Evolutionary conservation across 805 yeast genomes (phyloP).

Genomic region (Saccharomyces jurei): DNA sequence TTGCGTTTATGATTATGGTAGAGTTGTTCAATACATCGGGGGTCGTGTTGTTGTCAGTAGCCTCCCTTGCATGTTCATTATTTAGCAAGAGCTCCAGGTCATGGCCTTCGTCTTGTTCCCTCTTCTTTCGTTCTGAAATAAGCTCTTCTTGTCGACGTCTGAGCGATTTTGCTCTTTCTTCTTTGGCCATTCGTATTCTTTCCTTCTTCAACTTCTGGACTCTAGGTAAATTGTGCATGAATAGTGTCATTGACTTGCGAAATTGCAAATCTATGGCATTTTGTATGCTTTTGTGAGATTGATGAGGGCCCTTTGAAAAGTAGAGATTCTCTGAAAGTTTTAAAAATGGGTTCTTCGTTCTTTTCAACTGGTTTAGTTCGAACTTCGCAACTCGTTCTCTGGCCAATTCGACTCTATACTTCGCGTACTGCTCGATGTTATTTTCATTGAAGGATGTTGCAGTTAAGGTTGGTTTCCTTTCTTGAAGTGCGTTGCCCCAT

Average conservation of each 20-base stretch:
- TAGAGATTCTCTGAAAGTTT: constrained; percentile 11
- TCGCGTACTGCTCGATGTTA: constrained; percentile 44
- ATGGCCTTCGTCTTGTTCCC: constrained; percentile 22
- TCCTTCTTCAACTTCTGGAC: constrained; percentile 14
- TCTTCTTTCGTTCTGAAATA: constrained; percentile 20
- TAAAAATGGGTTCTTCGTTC: constrained; percentile 24
- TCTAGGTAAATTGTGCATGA: constrained; percentile 11
- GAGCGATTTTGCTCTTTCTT: constrained; percentile 27
- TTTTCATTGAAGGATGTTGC: constrained; percentile 37
- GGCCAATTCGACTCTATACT: constrained; percentile 36
- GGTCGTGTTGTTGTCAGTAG: constrained; percentile 5
- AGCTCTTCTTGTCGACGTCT: neutral
- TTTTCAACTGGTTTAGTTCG: constrained; percentile 16
- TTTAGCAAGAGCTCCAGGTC: constrained; percentile 16
- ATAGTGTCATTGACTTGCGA: neutral
- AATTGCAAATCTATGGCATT: neutral
- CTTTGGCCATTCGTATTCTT: constrained; percentile 27
- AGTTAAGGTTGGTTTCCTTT: neutral
- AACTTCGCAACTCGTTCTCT: constrained; percentile 26
- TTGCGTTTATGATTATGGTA: constrained; percentile 7
- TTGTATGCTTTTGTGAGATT: neutral
- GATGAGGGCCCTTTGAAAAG: neutral
- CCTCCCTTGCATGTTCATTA: constrained; percentile 5
- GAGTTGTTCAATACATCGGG: constrained; percentile 2
- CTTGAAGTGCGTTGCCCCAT: neutral